A percentile compares a stretch with the other conserved stretches of the same genome.
phyloP scores from a whole-genome alignment of 352 stramenopile genomes.

The Pythium brachiatum region DNA sequence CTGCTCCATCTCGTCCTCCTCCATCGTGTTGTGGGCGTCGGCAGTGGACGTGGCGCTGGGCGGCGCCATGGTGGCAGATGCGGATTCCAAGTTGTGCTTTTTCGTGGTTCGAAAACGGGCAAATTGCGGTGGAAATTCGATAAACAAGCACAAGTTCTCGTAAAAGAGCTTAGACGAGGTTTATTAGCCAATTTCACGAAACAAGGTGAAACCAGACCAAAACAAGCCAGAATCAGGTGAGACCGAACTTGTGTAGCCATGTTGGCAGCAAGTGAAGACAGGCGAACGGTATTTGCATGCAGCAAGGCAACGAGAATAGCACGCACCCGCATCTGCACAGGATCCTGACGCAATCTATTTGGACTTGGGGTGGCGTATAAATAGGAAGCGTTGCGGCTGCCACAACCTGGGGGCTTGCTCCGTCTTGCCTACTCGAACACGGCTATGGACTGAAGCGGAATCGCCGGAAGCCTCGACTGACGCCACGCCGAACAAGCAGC shows the following conservation, averaged over 20 bases:
- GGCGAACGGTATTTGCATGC: too few species aligned
- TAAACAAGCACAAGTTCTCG: not conserved
- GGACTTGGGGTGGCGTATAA: too few species aligned
- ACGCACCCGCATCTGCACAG: too few species aligned
- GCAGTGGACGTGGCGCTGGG: not conserved
- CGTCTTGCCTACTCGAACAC: not conserved
- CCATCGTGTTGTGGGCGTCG: conserved; percentile 4
- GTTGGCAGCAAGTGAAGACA: too few species aligned
- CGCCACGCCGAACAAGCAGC: not conserved
- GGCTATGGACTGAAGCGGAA: not conserved
- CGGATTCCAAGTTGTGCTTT: not conserved
- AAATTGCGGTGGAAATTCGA: too few species aligned
- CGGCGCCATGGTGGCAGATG: conserved; percentile 1
- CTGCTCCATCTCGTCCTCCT: conserved; percentile 62
- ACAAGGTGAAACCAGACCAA: conserved; percentile 4
- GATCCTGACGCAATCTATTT: too few species aligned
- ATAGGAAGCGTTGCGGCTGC: too few species aligned
- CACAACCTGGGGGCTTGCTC: too few species aligned
- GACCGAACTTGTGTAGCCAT: conserved; percentile 9
- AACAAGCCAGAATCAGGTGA: not conserved
- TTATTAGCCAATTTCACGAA: not conserved
- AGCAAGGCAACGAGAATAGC: too few species aligned
- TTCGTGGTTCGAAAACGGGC: conserved; percentile 10
- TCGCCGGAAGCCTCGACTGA: not conserved
- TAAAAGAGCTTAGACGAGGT: not conserved